Evolutionary conservation across 805 yeast species (phyloP).

Genomic region (Zygoascus bituminiphila): DNA sequence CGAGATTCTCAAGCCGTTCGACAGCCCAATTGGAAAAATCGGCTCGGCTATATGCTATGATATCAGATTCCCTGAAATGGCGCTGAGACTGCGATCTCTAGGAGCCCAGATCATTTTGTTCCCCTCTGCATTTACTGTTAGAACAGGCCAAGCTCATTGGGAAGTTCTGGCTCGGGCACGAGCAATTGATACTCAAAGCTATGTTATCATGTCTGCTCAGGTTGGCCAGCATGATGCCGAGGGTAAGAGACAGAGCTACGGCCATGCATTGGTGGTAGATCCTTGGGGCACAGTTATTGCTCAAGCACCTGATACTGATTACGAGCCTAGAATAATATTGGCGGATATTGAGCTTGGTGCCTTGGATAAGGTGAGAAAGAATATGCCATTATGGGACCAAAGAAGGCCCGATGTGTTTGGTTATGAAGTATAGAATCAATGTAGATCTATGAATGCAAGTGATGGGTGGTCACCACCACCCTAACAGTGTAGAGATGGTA

Average conservation of each 20-base stretch:
- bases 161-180: conserved; percentile 67
- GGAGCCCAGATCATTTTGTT: conserved; percentile 76
- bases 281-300: conserved; percentile 85
- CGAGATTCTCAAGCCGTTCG: conserved; percentile 44
- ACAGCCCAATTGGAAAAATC: conserved; percentile 47
- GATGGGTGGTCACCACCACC: too few relatives aligned
- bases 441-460: too few relatives aligned
- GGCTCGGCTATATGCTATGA: conserved; percentile 55
- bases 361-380: conserved; percentile 44
- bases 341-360: conserved; percentile 59
- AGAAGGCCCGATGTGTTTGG: conserved; percentile 57
- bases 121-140: conserved; percentile 90
- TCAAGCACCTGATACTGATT: conserved; percentile 40
- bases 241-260: conserved; percentile 64
- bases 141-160: conserved; percentile 93
- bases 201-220: conserved; percentile 84
- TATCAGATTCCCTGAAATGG: conserved; percentile 77
- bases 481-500: too few relatives aligned
- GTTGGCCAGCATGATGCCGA: conserved; percentile 62
- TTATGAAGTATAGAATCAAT: conserved; percentile 1
- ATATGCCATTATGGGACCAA: conserved; percentile 75
- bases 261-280: conserved; percentile 78
- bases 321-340: conserved; percentile 38
- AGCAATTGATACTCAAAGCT: conserved; percentile 84
- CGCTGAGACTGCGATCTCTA: conserved; percentile 48